phyloP scores from a whole-genome alignment of 1,284 basidiomycete genomes.

The Ceratobasidium sp. region DNA sequence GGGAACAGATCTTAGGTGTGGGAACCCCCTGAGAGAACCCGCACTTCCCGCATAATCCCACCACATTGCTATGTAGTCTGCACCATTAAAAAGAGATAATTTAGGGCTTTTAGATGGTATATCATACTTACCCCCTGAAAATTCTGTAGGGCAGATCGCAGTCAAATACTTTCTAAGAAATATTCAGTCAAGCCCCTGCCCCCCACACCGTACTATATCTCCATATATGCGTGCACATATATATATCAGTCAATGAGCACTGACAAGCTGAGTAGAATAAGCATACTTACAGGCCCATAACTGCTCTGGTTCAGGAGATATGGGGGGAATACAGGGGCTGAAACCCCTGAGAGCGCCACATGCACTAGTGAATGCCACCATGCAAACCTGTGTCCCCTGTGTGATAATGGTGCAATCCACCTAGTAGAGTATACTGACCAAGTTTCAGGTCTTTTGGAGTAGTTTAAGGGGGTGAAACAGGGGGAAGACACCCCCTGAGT shows the following conservation, averaged over 20 bases:
- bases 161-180: background rate
- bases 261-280: background rate
- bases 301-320: background rate
- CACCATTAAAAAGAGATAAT: background rate
- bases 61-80: too few species aligned
- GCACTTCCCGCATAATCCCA: too few species aligned
- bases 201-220: background rate
- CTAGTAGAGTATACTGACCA: background rate
- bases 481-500: background rate
- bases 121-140: background rate
- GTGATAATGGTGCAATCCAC: background rate
- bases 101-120: background rate
- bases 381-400: background rate
- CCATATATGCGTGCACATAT: too few species aligned
- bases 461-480: background rate
- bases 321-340: background rate
- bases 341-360: background rate
- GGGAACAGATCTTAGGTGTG: too few species aligned
- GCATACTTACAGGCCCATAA: background rate
- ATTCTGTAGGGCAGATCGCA: background rate
- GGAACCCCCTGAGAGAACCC: too few species aligned
- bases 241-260: background rate
- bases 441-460: background rate
- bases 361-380: background rate
- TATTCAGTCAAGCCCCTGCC: background rate